These are phyloP conservation scores for Sugiyamaella smithiae DNA, from an alignment of 805 yeast genomes.

Conservation along the genomic window DNA sequence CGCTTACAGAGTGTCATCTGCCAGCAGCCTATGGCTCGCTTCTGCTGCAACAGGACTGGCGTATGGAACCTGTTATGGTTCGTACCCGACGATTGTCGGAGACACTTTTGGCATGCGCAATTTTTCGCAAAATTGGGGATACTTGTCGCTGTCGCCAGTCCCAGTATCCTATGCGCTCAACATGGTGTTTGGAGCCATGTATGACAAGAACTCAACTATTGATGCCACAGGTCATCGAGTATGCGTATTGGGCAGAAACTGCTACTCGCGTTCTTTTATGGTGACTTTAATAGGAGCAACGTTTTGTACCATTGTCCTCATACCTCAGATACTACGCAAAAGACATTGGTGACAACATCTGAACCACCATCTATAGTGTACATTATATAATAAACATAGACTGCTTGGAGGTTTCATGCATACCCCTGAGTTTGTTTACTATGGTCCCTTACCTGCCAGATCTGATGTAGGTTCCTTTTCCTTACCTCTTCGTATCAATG, in stretches of 20 bases:
- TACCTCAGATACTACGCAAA: conserved; percentile 5
- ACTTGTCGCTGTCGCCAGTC: conserved; percentile 64
- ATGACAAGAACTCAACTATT: conserved; percentile 45
- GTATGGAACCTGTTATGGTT: conserved; percentile 70
- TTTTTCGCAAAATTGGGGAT: conserved; percentile 73
- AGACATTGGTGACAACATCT: too few relatives aligned
- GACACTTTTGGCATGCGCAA: conserved; percentile 67
- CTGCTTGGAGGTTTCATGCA: too few relatives aligned
- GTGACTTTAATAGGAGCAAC: conserved; percentile 14
- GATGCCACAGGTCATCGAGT: conserved; percentile 23
- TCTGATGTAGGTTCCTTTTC: too few relatives aligned
- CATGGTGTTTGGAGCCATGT: conserved; percentile 58
- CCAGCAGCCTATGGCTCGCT: conserved; percentile 42
- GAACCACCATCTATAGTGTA: too few relatives aligned
- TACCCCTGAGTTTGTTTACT: too few relatives aligned
- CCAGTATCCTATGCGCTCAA: conserved; percentile 60
- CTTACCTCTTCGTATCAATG: too few relatives aligned
- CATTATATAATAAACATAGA: too few relatives aligned
- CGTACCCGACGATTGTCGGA: conserved; percentile 72
- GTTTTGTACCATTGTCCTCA: neutral
- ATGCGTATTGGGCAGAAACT: conserved; percentile 24
- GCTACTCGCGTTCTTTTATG: conserved; percentile 24
- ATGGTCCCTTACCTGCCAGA: too few relatives aligned
- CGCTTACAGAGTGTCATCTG: conserved; percentile 41
- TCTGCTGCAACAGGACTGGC: conserved; percentile 64